Conservation (phyloP, 106 monocot species). For the Ottelia alismoides region DNA sequence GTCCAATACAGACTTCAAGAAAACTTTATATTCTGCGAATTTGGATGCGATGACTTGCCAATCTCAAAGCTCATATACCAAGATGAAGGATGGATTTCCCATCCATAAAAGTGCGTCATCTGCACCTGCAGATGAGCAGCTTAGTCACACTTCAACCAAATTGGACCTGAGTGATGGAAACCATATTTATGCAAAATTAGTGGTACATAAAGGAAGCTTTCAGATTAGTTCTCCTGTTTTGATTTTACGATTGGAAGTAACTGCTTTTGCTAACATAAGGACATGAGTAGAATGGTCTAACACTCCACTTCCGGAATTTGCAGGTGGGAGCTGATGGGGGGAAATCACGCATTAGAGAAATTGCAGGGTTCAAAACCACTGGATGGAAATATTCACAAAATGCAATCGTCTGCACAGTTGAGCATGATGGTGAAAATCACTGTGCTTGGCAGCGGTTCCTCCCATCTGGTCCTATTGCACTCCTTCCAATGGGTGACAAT, state of each 20-base stretch:
- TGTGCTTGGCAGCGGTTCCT: conserved; percentile 99
- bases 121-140: conserved; percentile 2
- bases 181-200: conserved; percentile 67
- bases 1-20: conserved; percentile 34
- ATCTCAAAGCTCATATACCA: conserved; percentile 11
- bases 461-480: conserved; percentile 92
- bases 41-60: conserved; percentile 51
- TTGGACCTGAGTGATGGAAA: conserved; percentile 63
- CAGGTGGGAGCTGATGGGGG: conserved; percentile 98
- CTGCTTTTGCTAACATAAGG: too few relatives aligned
- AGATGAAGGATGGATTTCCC: conserved; percentile 3
- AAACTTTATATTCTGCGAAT: conserved; percentile 42
- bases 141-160: conserved; percentile 29
- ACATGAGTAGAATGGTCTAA: too few relatives aligned
- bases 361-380: conserved; percentile 58
- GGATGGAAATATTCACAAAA: conserved; percentile 83
- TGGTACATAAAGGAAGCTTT: conserved; percentile 31
- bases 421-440: conserved; percentile 53
- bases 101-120: conserved; percentile 1
- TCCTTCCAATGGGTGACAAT: conserved; percentile 69
- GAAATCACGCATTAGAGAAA: conserved; percentile 75
- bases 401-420: conserved; percentile 91
- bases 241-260: neutral
- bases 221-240: neutral
- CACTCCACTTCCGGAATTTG: neutral